Percentiles rank a stretch among this genome's conserved stretches.
Conservation (phyloP, 176 grass and related monocot species). For the Oryza officinalis region DNA sequence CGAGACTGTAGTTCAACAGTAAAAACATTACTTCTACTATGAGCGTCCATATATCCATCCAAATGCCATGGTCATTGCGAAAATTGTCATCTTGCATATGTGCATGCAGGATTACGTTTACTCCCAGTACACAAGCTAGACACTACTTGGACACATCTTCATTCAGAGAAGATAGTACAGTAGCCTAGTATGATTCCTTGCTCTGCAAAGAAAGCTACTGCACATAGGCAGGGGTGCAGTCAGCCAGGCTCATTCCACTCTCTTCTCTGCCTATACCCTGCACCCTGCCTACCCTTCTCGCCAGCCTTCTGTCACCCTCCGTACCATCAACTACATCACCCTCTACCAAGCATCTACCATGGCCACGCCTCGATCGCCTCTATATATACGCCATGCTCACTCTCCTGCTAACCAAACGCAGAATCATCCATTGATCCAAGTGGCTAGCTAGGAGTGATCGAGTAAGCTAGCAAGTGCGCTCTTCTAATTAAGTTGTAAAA, state of each 20-base stretch:
- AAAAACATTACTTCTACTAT: not conserved
- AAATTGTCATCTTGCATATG: not conserved
- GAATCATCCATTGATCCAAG: not conserved
- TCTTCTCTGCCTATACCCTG: not conserved
- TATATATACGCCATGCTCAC: slow-evolving; percentile 32
- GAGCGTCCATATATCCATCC: not conserved
- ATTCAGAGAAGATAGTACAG: slow-evolving; percentile 1
- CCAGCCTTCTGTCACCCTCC: slow-evolving; percentile 47
- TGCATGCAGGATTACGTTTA: not conserved
- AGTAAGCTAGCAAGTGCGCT: too few relatives aligned
- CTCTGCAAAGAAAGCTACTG: slow-evolving; percentile 27
- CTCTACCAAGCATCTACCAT: not conserved
- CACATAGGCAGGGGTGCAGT: slow-evolving; percentile 16
- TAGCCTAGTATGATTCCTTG: slow-evolving; percentile 23
- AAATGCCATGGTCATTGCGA: not conserved
- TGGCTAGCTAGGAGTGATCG: too few relatives aligned
- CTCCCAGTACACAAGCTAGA: too few relatives aligned
- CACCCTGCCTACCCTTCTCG: not conserved
- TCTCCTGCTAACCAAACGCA: not conserved
- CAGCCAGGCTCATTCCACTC: not conserved
- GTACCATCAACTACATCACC: slow-evolving; percentile 34
- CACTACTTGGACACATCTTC: not conserved
- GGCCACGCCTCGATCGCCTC: not conserved
- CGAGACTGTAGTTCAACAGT: not conserved
- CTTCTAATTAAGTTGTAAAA: not conserved